A percentile compares a stretch with the other conserved stretches of the same genome.
phyloP scores from a whole-genome alignment of 495 filamentous ascomycete genomes.

The Clavariopsis aquatica region DNA sequence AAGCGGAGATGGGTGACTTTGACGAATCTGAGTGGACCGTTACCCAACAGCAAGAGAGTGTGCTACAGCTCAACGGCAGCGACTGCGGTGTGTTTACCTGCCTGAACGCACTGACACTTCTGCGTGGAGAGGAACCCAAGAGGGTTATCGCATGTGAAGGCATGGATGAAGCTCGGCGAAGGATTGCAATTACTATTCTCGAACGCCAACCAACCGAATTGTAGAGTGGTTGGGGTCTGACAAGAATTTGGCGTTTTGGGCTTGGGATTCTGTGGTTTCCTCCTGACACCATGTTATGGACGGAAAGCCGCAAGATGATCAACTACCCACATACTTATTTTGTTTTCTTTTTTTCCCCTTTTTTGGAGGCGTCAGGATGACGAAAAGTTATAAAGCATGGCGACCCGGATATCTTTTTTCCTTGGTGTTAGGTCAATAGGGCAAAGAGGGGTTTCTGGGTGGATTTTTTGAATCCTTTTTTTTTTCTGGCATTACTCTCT shows the following conservation, averaged over 20 bases:
- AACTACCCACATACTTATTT: too few relatives aligned
- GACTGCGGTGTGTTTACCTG: conserved; percentile 77
- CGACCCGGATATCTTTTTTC: too few relatives aligned
- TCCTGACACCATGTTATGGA: background rate
- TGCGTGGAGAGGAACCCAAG: conserved; percentile 28
- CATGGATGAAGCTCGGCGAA: conserved; percentile 34
- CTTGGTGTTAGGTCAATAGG: too few relatives aligned
- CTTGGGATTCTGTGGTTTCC: background rate
- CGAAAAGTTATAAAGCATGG: too few relatives aligned
- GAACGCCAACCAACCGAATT: conserved; percentile 14
- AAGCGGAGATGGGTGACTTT: conserved; percentile 59
- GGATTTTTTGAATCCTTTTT: too few relatives aligned
- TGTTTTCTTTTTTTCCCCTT: too few relatives aligned
- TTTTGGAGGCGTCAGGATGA: too few relatives aligned
- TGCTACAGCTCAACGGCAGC: conserved; percentile 66
- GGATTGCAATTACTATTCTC: conserved; percentile 39
- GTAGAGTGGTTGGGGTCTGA: background rate
- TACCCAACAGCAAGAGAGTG: conserved; percentile 47
- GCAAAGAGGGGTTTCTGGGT: too few relatives aligned
- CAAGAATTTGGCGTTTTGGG: background rate
- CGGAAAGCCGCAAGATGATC: too few relatives aligned
- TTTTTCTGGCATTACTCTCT: too few relatives aligned
- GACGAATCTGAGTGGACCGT: conserved; percentile 62
- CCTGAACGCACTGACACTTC: conserved; percentile 39
- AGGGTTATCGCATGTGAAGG: conserved; percentile 14